phyloP scores from a whole-genome alignment of 345 rosid species.

The Salix brachista region DNA sequence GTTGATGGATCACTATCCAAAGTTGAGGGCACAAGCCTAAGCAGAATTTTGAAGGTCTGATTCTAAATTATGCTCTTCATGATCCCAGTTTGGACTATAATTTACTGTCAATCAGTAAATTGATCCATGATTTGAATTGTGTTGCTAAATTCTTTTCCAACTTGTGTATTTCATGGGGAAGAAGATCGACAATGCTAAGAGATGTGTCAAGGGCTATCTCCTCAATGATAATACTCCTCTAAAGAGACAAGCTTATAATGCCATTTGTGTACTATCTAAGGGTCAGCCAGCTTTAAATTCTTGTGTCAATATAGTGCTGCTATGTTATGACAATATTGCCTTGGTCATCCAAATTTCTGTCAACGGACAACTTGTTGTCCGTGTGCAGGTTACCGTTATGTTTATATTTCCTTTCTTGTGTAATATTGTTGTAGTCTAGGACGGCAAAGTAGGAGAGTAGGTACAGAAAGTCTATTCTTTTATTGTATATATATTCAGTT shows the following conservation, averaged over 20 bases:
- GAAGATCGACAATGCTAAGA: neutral
- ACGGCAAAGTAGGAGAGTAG: too few species aligned
- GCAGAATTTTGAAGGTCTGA: too few species aligned
- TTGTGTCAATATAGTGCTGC: neutral
- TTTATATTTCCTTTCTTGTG: too few species aligned
- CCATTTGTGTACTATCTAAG: neutral
- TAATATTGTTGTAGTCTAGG: too few species aligned
- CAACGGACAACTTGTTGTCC: too few species aligned
- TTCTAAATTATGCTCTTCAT: too few species aligned
- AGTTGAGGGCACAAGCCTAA: neutral
- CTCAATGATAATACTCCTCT: neutral
- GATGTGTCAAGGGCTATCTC: neutral
- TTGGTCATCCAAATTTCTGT: too few species aligned
- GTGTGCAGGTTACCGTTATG: too few species aligned
- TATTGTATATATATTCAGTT: too few species aligned
- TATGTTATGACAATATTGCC: neutral
- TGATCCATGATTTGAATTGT: neutral
- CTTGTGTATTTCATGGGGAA: neutral
- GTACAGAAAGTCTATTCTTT: too few species aligned
- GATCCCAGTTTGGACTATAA: neutral
- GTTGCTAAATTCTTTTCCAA: neutral
- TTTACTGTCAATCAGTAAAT: too few species aligned
- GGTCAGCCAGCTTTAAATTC: neutral
- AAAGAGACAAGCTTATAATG: too few species aligned
- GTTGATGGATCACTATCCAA: neutral